Percentiles rank a stretch among this genome's conserved stretches.
Evolutionary conservation across 1,284 basidiomycete species (phyloP).

Genomic region (Tilletia horrida): DNA sequence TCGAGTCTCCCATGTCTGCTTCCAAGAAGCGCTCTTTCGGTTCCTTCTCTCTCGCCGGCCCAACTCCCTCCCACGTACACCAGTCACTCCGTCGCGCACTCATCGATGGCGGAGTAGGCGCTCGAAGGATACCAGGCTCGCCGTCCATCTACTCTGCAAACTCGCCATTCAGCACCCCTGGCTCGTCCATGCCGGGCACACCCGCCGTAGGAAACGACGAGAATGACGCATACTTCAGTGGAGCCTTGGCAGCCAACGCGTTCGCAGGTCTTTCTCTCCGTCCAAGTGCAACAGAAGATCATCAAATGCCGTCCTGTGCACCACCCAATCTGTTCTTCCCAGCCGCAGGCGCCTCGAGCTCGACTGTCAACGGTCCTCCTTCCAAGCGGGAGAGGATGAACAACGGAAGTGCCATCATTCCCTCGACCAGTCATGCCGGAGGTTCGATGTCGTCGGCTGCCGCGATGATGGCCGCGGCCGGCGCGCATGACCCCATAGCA

Average conservation of each 20-base stretch:
- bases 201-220: slow-evolving; percentile 40
- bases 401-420: neutral
- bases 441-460: neutral
- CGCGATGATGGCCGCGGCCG: neutral
- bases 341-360: slow-evolving; percentile 30
- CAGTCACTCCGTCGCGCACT: slow-evolving; percentile 50
- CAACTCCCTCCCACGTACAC: slow-evolving; percentile 29
- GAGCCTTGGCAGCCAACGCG: slow-evolving; percentile 35
- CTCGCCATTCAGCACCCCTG: slow-evolving; percentile 53
- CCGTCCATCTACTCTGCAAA: slow-evolving; percentile 48
- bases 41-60: slow-evolving; percentile 35
- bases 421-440: neutral
- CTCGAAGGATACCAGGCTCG: slow-evolving; percentile 31
- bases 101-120: slow-evolving; percentile 50
- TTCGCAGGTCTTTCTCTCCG: slow-evolving; percentile 51
- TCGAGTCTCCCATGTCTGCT: slow-evolving; percentile 24
- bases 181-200: slow-evolving; percentile 48
- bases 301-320: slow-evolving; percentile 53
- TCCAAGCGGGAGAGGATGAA: slow-evolving; percentile 8
- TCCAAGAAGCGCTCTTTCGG: slow-evolving; percentile 52
- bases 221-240: slow-evolving; percentile 42
- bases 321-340: slow-evolving; percentile 55
- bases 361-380: slow-evolving; percentile 1
- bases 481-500: slow-evolving; percentile 21
- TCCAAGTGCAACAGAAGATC: slow-evolving; percentile 35